A percentile compares a stretch with the other conserved stretches of the same genome.
phyloP scores from a whole-genome alignment of 2,329 filamentous ascomycete species.

The Colletotrichum eleusines region DNA sequence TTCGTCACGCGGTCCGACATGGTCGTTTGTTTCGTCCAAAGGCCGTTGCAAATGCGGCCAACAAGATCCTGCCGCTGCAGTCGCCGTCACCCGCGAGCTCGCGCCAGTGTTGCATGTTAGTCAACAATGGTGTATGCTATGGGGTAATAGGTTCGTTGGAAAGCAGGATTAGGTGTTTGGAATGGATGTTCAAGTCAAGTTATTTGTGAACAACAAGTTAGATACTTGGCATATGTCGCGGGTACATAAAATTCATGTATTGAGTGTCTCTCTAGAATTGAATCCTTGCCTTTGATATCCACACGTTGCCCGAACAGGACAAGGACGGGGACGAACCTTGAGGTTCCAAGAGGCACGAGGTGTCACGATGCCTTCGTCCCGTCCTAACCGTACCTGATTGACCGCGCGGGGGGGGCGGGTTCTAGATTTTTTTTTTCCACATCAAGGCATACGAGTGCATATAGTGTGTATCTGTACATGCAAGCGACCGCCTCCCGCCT shows the following conservation, averaged over 20 bases:
- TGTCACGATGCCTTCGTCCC: conserved; percentile 14
- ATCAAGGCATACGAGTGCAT: conserved; percentile 3
- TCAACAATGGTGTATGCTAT: conserved; percentile 12
- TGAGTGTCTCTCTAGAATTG: not conserved
- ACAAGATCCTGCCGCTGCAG: not conserved
- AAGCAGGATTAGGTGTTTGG: not conserved
- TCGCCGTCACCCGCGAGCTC: conserved; percentile 14
- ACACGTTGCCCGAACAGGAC: conserved; percentile 17
- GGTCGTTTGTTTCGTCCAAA: conserved; percentile 38
- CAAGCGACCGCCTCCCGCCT: not conserved
- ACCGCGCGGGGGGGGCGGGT: conserved; percentile 5
- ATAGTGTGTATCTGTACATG: not conserved
- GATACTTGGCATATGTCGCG: not conserved
- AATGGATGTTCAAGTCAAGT: conserved; percentile 6
- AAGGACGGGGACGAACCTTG: not conserved
- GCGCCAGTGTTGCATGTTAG: conserved; percentile 30
- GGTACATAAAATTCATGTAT: not conserved
- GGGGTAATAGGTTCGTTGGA: not conserved
- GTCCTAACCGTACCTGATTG: conserved; percentile 31
- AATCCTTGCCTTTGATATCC: conserved; percentile 3
- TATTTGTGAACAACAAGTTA: not conserved
- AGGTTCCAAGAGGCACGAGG: conserved; percentile 9
- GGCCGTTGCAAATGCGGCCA: conserved; percentile 2
- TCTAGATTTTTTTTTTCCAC: conserved; percentile 10
- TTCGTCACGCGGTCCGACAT: conserved; percentile 33